phyloP scores from a whole-genome alignment of 1,284 basidiomycete species.

The Schizopora paradoxa region DNA sequence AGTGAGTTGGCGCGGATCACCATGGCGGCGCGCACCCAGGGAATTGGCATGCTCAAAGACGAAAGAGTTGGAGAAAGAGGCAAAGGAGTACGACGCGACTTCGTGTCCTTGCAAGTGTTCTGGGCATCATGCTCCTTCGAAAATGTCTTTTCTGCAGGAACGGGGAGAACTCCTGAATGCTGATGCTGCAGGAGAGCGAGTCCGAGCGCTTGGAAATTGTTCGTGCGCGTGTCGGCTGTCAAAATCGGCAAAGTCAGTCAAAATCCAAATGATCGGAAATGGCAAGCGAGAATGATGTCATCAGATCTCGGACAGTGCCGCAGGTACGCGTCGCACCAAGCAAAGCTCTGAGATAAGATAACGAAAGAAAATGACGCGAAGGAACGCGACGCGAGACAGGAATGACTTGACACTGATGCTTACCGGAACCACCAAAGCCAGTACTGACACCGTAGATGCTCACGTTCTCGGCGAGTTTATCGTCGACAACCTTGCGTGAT shows the following conservation, averaged over 20 bases:
- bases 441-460: slow-evolving; percentile 81
- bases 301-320: too few species aligned
- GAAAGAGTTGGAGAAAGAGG: slow-evolving; percentile 64
- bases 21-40: slow-evolving; percentile 88
- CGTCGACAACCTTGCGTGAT: slow-evolving; percentile 56
- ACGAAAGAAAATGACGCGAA: too few species aligned
- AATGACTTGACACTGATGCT: slow-evolving; percentile 20
- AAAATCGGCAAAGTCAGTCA: too few species aligned
- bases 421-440: slow-evolving; percentile 76
- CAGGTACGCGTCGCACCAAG: too few species aligned
- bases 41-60: slow-evolving; percentile 77
- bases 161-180: slow-evolving; percentile 61
- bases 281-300: too few species aligned
- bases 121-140: slow-evolving; percentile 6
- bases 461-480: slow-evolving; percentile 61
- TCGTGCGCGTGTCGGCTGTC: slow-evolving; percentile 64
- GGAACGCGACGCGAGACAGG: slow-evolving; percentile 15
- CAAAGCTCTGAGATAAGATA: too few species aligned
- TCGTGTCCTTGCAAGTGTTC: slow-evolving; percentile 18
- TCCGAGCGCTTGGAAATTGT: slow-evolving; percentile 62
- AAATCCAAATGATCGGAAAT: too few species aligned
- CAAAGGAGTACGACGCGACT: slow-evolving; percentile 39
- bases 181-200: slow-evolving; percentile 78
- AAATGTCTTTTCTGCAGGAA: too few species aligned
- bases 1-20: slow-evolving; percentile 84